Base-by-base conservation (phyloP, 768 basidiomycete genomes). In the Clathrus columnatus region DNA sequence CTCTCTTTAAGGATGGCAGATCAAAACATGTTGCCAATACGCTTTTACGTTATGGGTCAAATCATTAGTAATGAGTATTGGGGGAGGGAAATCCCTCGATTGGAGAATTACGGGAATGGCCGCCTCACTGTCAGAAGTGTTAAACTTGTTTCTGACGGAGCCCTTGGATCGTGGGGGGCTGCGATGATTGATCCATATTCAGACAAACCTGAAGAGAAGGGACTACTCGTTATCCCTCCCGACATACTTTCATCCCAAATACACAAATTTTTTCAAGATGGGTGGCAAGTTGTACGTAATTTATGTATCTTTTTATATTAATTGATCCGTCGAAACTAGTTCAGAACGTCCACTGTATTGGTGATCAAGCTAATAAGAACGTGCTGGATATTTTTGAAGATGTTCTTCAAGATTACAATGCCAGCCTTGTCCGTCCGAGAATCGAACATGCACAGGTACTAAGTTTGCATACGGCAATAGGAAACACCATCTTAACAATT, bases 391-490 rank as follows among this genome's bases (percentile, higher is more conserved):
- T 91, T 6, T 93, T 88, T 63, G 89, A 94, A 65, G 68, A 73
- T 5, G 73, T 87, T 2, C 62, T 91, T 7, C 68, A 77, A 55
- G 77, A 78, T 23, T 54, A 44, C 0, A 58, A 79, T 54, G 72
- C 75, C 5, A 63, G 69, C 1, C 67, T 71, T 48, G 78, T 82
- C 66, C 75, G 93, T 11, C 85, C 91, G 1, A 75, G 95, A 36
- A 83, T 96, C 7, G 95, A 98, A 65, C 95, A 98, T 68, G 87
- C 92, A 0, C 95, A 98, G 67, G 90, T 95, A 46, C 74, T 96
- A 71, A 78, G 79, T 54, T 16, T 24, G 4, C 24, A 10, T 46
- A 20, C 21, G 7, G 41, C 16, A 48, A 4, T 23, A 48, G n/a
- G n/a, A n/a, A n/a, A n/a, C 10, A 11, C 8, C 8, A 32, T 18